Evolutionary conservation across 768 basidiomycete species (phyloP), one percentile per base, ranked within the genome.

Genomic region (Hypholoma sublateritium): DNA sequence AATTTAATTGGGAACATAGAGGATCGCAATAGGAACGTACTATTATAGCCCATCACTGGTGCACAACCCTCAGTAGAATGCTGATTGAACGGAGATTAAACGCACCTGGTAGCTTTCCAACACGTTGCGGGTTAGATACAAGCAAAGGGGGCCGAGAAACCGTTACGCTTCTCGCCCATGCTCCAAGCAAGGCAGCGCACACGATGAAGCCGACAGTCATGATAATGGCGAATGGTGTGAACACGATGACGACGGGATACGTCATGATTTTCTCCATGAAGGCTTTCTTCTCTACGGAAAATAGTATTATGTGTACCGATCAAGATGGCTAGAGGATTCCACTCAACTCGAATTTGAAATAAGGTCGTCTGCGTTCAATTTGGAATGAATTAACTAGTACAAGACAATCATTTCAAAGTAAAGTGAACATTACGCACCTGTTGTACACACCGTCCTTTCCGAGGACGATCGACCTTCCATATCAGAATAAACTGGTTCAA

Each of bases 1-100:
- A 42, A 37, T 12, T 19, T 34, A 49, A 47, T 45, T 28, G 4
- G 32, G 9, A 42, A 21, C 17, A 25, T 24, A 43, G 25, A 17
- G 12, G 16, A 34, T 53, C 16, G 39, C 7, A 5, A 19, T 3
- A 5, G 34, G 11, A 12, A 69, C 80, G 62, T 57, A 85, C 83
- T 85, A 57, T 85, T 85, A 57, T 79, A 85, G 4, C 83, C 84
- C 76, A 85, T 75, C 21, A 78, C 83, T 85, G 39, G 1, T 12
- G 16, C 3, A 50, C 17, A 8, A 44, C 32, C 19, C 46, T 12
- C 9, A 32, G 28, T 32, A 32, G 28, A 32, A 32, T 32, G 5
- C 28, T 32, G 28, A 45, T 32, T 39, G n/a, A 37, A 8, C 16
- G 39, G 13, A 32, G 28, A 39, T 17, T 13, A 58, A 37, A 47